Base-by-base conservation (phyloP, 192 early-diverging fungal species). In the Backusella tarrabulga region DNA sequence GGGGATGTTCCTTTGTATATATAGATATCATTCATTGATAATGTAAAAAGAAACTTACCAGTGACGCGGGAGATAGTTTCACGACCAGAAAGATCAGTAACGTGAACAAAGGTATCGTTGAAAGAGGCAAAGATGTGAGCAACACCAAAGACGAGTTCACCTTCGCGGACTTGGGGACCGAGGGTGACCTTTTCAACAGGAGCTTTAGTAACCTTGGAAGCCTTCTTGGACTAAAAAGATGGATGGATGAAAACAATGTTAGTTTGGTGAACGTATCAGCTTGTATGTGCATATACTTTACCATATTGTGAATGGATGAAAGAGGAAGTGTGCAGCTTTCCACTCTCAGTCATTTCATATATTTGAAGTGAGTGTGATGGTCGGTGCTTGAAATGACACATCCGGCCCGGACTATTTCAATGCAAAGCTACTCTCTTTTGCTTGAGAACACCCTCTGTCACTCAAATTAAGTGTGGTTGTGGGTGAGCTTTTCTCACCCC, bases 61-160 rank as follows among this genome's bases (percentile, higher is more conserved):
- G 98, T 99, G 74, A 99, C 94, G 89, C 98, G 94, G 84, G 92
- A 90, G 85, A 99, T 97, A 84, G 98, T 99, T 92, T 99, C 97
- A 84, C 96, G 93, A 67, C 98, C 98, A 81, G 97, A 95, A 80
- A 99, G 88, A 98, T 99, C 98, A 77, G 98, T 99, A 84, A 99
- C 92, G 88, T 99, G 98, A 81, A 99, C 96, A 83, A 99, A 99
- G 81, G 98, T 99, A 87, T 99, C 98, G 92, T 99, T 99, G 92
- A 95, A 97, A 68, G 93, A 94, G 81, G 98, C 97, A 85, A 93
- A 99, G 88, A 99, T 99, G 91, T 98, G 98, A 78, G 96, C 96
- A 90, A 99, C 98, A 83, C 97, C 98, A 81, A 98, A 99, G 76
- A 99, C 98, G 81, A 94, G 89, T 90, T 99, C 97, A 82, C 96